These are phyloP conservation scores for Tilletiopsis washingtonensis DNA, from an alignment of 1,284 basidiomycete species.

Conservation along the genomic window DNA sequence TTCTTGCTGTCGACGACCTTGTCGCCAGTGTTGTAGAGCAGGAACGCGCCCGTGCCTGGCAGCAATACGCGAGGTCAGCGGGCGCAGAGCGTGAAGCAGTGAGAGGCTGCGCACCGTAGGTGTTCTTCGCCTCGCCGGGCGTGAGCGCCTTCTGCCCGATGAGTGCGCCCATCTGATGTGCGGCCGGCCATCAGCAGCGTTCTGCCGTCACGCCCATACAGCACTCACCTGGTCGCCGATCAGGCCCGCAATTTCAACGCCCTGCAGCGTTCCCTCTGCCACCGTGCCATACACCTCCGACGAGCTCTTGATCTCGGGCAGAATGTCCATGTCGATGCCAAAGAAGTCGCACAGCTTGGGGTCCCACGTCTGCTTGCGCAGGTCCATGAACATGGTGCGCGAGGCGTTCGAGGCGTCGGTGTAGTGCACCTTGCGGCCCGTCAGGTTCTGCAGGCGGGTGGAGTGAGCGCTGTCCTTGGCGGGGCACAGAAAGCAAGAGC, in stretches of 20 bases:
- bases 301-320: conserved; percentile 82
- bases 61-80: neutral
- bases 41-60: conserved; percentile 81
- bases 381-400: conserved; percentile 83
- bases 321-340: conserved; percentile 64
- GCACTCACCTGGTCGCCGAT: conserved; percentile 71
- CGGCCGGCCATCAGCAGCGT: neutral
- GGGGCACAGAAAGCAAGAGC: too few species aligned
- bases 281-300: conserved; percentile 85
- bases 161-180: conserved; percentile 72
- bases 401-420: conserved; percentile 96
- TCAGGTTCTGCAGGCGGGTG: conserved; percentile 60
- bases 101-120: conserved; percentile 33
- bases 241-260: conserved; percentile 78
- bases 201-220: neutral
- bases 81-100: conserved; percentile 20
- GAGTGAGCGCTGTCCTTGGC: neutral
- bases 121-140: conserved; percentile 48
- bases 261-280: conserved; percentile 60
- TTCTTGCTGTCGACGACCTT: conserved; percentile 77
- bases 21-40: conserved; percentile 84
- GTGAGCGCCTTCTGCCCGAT: conserved; percentile 72
- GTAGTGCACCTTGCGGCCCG: conserved; percentile 78
- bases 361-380: conserved; percentile 75
- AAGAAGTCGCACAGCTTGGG: conserved; percentile 79